Percentiles rank a stretch among this genome's conserved stretches.
These are phyloP conservation scores for Ustilago esculenta DNA, from an alignment of 1,284 basidiomycete genomes.

Conservation along the genomic window DNA sequence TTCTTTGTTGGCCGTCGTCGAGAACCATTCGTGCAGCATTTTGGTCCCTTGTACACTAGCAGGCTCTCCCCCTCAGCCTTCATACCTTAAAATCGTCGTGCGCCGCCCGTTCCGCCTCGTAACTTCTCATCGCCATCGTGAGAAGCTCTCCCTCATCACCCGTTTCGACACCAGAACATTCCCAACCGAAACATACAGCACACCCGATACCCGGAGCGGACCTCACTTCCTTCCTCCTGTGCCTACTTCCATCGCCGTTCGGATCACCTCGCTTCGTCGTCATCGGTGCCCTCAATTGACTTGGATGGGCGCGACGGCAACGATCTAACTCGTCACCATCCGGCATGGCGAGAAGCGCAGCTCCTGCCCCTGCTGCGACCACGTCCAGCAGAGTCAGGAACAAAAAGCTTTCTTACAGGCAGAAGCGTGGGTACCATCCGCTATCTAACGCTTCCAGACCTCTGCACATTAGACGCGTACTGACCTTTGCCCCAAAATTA, in stretches of 20 bases:
- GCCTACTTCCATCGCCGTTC: not conserved
- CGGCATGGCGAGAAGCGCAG: conserved; percentile 52
- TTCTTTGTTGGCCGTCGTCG: conserved; percentile 13
- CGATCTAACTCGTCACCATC: conserved; percentile 38
- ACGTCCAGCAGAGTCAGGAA: conserved; percentile 61
- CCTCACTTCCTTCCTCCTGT: conserved; percentile 26
- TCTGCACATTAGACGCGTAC: conserved; percentile 8
- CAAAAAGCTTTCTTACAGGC: conserved; percentile 59
- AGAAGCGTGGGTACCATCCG: conserved; percentile 50
- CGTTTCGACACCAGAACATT: too few relatives aligned
- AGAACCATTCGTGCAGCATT: conserved; percentile 20
- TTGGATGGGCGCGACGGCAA: conserved; percentile 47
- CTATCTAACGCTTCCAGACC: not conserved
- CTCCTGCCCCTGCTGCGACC: conserved; percentile 49
- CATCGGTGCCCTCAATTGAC: conserved; percentile 23
- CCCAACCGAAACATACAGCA: too few relatives aligned
- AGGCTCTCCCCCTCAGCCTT: conserved; percentile 12
- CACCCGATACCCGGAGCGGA: conserved; percentile 24
- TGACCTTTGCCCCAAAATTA: conserved; percentile 10
- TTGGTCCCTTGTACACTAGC: conserved; percentile 37
- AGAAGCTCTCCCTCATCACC: conserved; percentile 7
- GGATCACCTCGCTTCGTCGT: not conserved
- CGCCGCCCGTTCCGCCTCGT: conserved; percentile 3
- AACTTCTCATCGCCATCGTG: conserved; percentile 4
- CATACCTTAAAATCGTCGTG: conserved; percentile 25